phyloP scores from a whole-genome alignment of 495 filamentous ascomycete species.

The Penicillium odoratum region DNA sequence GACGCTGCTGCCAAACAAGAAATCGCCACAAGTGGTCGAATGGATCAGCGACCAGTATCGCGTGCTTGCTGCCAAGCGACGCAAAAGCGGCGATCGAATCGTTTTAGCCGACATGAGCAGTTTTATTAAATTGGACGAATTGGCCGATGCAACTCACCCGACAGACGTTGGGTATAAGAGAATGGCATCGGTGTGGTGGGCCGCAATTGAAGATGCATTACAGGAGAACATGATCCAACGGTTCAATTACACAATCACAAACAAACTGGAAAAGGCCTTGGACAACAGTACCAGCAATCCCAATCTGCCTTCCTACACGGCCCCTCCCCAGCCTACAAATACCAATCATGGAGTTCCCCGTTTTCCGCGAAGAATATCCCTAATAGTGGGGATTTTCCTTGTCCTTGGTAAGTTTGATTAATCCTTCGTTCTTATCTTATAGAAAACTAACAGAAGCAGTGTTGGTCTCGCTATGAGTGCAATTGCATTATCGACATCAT shows the following conservation, averaged over 20 bases:
- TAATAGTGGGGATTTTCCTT: not conserved
- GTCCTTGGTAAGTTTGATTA: not conserved
- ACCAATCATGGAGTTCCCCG: not conserved
- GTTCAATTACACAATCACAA: constrained; percentile 19
- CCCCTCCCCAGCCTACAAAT: constrained; percentile 14
- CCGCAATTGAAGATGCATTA: constrained; percentile 35
- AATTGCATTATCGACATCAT: not conserved
- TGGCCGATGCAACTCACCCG: constrained; percentile 52
- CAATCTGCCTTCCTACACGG: constrained; percentile 13
- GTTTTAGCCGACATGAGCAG: constrained; percentile 52
- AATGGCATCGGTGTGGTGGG: constrained; percentile 56
- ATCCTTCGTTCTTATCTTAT: not conserved
- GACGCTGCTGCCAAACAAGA: constrained; percentile 45
- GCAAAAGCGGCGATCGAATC: constrained; percentile 30
- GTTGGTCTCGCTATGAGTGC: not conserved
- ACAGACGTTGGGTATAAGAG: constrained; percentile 49
- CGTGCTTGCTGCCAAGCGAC: constrained; percentile 31
- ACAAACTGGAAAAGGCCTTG: constrained; percentile 11
- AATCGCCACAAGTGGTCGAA: constrained; percentile 16
- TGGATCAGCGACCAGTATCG: constrained; percentile 42
- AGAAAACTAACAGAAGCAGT: not conserved
- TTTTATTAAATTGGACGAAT: constrained; percentile 30
- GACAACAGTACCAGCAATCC: constrained; percentile 23
- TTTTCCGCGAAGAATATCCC: not conserved
- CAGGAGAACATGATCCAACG: constrained; percentile 21